These are phyloP conservation scores for Crithidia sp. DNA, from an alignment of 208 protist genomes.

Conservation along the genomic window DNA sequence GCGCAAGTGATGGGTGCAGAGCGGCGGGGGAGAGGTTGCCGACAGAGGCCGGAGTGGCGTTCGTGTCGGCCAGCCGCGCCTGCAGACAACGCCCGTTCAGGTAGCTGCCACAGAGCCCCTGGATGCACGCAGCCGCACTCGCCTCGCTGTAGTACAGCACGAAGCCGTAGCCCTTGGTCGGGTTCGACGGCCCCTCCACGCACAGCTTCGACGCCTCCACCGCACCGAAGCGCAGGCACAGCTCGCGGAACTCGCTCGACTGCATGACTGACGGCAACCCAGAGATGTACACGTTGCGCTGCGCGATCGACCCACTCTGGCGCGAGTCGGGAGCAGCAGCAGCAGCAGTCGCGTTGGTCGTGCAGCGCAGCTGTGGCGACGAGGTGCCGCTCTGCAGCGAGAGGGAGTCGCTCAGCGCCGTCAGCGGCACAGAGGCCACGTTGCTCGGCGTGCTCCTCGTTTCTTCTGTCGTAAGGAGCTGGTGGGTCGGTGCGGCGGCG, in stretches of 20 bases:
- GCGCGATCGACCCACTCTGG: slow-evolving; percentile 9
- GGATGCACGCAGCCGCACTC: slow-evolving; percentile 56
- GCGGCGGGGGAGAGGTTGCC: background rate
- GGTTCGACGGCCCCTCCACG: slow-evolving; percentile 40
- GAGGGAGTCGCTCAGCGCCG: background rate
- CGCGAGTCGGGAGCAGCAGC: background rate
- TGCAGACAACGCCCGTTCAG: slow-evolving; percentile 48
- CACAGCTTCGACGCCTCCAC: slow-evolving; percentile 75
- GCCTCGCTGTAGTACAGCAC: slow-evolving; percentile 63
- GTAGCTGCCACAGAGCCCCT: slow-evolving; percentile 39
- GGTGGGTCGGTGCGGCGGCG: too few relatives aligned
- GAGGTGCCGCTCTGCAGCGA: background rate
- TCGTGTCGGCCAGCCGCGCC: slow-evolving; percentile 52
- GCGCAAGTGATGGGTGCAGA: background rate
- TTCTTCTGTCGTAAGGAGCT: background rate
- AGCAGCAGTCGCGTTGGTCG: background rate
- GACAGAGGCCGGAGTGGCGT: slow-evolving; percentile 39
- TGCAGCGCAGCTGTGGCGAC: background rate
- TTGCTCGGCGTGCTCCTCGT: too few relatives aligned
- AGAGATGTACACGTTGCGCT: slow-evolving; percentile 80
- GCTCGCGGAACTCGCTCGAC: slow-evolving; percentile 56
- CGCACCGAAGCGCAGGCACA: slow-evolving; percentile 67
- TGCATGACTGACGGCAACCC: slow-evolving; percentile 57
- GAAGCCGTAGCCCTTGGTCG: slow-evolving; percentile 73
- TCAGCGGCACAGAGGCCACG: background rate